These are phyloP conservation scores for Comarum palustre DNA, from an alignment of 306 rosid species.

Conservation along the genomic window DNA sequence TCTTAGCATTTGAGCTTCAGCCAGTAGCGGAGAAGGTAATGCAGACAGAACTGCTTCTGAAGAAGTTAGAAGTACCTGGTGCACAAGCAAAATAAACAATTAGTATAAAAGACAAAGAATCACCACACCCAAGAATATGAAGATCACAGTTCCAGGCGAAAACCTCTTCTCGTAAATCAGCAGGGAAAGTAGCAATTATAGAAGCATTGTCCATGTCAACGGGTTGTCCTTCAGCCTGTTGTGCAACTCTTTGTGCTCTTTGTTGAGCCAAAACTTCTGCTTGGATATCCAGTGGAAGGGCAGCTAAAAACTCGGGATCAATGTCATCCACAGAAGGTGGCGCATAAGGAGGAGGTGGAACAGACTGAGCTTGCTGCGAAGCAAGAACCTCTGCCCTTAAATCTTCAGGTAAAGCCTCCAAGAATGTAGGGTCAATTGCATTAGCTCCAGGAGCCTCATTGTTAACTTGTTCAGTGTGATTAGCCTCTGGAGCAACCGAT, in stretches of 20 bases:
- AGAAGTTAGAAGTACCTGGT: conserved; percentile 90
- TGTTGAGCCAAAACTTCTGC: conserved; percentile 98
- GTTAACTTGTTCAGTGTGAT: conserved; percentile 57
- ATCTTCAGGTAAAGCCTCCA: conserved; percentile 97
- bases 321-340: conserved; percentile 91
- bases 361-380: conserved; percentile 92
- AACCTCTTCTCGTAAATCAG: conserved; percentile 99
- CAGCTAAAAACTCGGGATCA: conserved; percentile 98
- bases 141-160: conserved; percentile 26
- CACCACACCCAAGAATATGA: conserved; percentile 15
- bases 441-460: conserved; percentile 75
- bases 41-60: conserved; percentile 97
- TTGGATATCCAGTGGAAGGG: conserved; percentile 98
- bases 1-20: conserved; percentile 95
- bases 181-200: conserved; percentile 95
- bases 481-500: conserved; percentile 41
- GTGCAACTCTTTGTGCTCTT: conserved; percentile 88
- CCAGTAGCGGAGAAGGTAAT: conserved; percentile 85
- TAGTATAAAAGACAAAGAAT: conserved; percentile 21
- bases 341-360: conserved; percentile 81
- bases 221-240: conserved; percentile 95
- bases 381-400: conserved; percentile 93
- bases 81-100: conserved; percentile 26
- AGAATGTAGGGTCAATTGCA: conserved; percentile 92
- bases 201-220: conserved; percentile 99